Percentiles rank a stretch among this genome's conserved stretches.
These are phyloP conservation scores for Brassica balearica DNA, from an alignment of 441 rosid species.

Conservation along the genomic window DNA sequence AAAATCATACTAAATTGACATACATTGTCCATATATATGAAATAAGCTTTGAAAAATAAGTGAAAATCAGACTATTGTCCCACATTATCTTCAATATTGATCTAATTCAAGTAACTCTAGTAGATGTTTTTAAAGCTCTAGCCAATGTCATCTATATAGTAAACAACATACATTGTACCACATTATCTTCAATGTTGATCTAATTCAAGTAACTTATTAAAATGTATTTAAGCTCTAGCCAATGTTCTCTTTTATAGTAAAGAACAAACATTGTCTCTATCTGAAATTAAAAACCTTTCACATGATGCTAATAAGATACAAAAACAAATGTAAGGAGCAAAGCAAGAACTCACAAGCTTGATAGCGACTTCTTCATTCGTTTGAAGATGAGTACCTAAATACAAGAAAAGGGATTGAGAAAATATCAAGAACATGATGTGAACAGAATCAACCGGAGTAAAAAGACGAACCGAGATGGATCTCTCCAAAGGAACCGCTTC, in stretches of 20 bases:
- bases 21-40: slow-evolving; percentile 13
- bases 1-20: background rate
- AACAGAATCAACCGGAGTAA: background rate
- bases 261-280: slow-evolving; percentile 23
- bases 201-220: slow-evolving; percentile 28
- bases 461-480: slow-evolving; percentile 81
- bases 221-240: background rate
- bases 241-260: background rate
- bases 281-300: slow-evolving; percentile 15
- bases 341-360: slow-evolving; percentile 50
- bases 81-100: slow-evolving; percentile 16
- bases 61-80: background rate
- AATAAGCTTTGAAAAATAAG: background rate
- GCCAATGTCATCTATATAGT: background rate
- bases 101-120: slow-evolving; percentile 26
- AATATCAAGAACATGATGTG: background rate
- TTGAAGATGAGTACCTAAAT: slow-evolving; percentile 49
- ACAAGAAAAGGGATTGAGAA: background rate
- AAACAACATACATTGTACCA: slow-evolving; percentile 33
- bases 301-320: background rate
- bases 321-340: background rate
- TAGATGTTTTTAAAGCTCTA: slow-evolving; percentile 2
- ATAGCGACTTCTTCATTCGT: slow-evolving; percentile 59
- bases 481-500: slow-evolving; percentile 99
- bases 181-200: slow-evolving; percentile 9